Evolutionary conservation across 164 flowering plant genomes (phyloP).

Genomic region (Berberis vulgaris): DNA sequence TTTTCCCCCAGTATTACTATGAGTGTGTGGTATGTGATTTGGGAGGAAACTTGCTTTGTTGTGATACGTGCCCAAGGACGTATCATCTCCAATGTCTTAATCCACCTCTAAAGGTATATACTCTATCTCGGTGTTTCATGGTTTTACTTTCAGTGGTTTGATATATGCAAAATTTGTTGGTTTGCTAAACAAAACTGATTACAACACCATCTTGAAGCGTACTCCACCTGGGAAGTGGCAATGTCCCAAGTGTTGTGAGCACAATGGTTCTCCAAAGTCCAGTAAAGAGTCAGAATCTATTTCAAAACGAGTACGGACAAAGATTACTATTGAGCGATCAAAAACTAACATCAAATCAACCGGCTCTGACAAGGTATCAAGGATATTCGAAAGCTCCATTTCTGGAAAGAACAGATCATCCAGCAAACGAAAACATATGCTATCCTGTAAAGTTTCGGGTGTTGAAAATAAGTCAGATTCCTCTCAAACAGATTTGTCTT

Average conservation of each 20-base stretch:
- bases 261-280: conserved; percentile 34
- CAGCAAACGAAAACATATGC: conserved; percentile 37
- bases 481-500: conserved; percentile 25
- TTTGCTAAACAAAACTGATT: conserved; percentile 1
- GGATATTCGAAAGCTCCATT: conserved; percentile 29
- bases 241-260: conserved; percentile 62
- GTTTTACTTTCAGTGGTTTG: neutral
- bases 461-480: conserved; percentile 30
- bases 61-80: conserved; percentile 88
- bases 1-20: conserved; percentile 66
- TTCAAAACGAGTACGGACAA: conserved; percentile 61
- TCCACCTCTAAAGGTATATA: conserved; percentile 90
- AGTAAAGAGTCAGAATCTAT: conserved; percentile 30
- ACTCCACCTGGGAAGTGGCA: conserved; percentile 87
- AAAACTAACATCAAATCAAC: conserved; percentile 32
- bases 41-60: conserved; percentile 94
- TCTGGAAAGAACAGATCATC: conserved; percentile 48
- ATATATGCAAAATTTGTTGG: neutral
- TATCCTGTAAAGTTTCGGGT: conserved; percentile 15
- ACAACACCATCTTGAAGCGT: conserved; percentile 36
- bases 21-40: conserved; percentile 94
- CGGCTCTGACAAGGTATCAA: conserved; percentile 32
- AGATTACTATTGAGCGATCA: conserved; percentile 28
- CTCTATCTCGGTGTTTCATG: neutral
- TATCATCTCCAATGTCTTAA: conserved; percentile 94